A percentile compares a stretch with the other conserved stretches of the same genome.
Evolutionary conservation across 805 yeast species (phyloP).

Genomic region (Candida suzukii): DNA sequence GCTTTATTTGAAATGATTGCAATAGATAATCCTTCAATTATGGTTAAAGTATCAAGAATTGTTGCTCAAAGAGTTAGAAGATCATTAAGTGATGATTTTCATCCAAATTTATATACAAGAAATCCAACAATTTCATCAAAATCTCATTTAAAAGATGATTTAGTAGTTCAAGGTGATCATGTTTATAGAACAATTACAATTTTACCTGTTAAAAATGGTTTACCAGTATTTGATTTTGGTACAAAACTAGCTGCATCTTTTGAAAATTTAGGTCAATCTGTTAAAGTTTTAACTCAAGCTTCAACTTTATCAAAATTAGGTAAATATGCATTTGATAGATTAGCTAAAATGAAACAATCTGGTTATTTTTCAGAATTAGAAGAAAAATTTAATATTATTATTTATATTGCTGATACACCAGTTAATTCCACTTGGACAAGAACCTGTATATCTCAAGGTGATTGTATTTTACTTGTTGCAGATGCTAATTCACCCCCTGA

Average conservation of each 20-base stretch:
- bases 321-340: constrained; percentile 84
- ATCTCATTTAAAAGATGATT: constrained; percentile 23
- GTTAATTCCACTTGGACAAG: constrained; percentile 83
- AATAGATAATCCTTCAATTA: constrained; percentile 77
- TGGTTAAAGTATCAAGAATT: constrained; percentile 81
- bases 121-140: constrained; percentile 20
- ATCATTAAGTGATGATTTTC: constrained; percentile 9
- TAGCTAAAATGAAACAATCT: constrained; percentile 77
- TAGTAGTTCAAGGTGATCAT: constrained; percentile 27
- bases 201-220: constrained; percentile 67
- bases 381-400: constrained; percentile 80
- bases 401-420: constrained; percentile 83
- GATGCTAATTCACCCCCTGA: constrained; percentile 69
- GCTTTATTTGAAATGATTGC: constrained; percentile 81
- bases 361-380: constrained; percentile 90
- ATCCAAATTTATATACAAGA: constrained; percentile 3
- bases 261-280: constrained; percentile 62
- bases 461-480: constrained; percentile 83
- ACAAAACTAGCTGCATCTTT: constrained; percentile 64
- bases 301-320: constrained; percentile 77
- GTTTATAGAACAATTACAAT: constrained; percentile 79
- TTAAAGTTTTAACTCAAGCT: constrained; percentile 77
- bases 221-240: constrained; percentile 88
- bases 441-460: constrained; percentile 92
- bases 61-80: constrained; percentile 56